Conservation (phyloP, 768 basidiomycete genomes). For the Tulasnella sp. region DNA sequence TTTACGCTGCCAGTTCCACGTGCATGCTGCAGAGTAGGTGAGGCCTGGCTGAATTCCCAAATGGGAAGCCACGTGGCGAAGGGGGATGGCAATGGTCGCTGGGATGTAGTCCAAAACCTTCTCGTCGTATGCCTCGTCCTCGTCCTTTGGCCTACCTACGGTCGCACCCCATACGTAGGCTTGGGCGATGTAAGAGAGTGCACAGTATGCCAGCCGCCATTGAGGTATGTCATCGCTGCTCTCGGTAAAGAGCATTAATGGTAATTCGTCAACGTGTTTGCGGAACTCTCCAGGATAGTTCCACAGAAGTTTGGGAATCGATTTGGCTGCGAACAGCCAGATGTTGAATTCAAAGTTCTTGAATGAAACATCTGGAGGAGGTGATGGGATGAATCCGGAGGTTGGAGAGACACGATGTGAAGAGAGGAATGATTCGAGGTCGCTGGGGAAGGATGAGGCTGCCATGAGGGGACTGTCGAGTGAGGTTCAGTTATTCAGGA, state of each 20-base stretch:
- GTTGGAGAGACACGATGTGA: neutral
- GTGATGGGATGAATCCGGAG: conserved; percentile 4
- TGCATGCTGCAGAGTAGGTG: conserved; percentile 9
- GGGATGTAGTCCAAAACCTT: conserved; percentile 16
- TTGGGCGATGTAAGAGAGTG: conserved; percentile 23
- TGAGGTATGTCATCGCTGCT: neutral
- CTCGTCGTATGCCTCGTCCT: conserved; percentile 14
- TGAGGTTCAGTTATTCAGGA: neutral
- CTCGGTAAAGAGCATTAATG: conserved; percentile 18
- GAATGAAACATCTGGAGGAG: conserved; percentile 11
- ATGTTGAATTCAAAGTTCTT: conserved; percentile 17
- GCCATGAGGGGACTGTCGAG: neutral
- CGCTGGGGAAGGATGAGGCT: conserved; percentile 13
- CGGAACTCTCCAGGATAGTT: conserved; percentile 29
- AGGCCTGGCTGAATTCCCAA: conserved; percentile 23
- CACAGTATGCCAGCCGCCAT: conserved; percentile 27
- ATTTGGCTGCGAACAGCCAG: conserved; percentile 27
- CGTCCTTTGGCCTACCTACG: neutral
- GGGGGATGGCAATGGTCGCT: conserved; percentile 20
- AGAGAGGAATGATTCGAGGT: conserved; percentile 20
- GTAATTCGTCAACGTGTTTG: conserved; percentile 21
- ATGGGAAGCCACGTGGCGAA: conserved; percentile 2
- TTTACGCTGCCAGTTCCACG: conserved; percentile 27
- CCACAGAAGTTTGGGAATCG: conserved; percentile 9
- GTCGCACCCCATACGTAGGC: conserved; percentile 26